A percentile compares a stretch with the other conserved stretches of the same genome.
phyloP scores from a whole-genome alignment of 2,329 filamentous ascomycete species.

The Penicillium sp. region DNA sequence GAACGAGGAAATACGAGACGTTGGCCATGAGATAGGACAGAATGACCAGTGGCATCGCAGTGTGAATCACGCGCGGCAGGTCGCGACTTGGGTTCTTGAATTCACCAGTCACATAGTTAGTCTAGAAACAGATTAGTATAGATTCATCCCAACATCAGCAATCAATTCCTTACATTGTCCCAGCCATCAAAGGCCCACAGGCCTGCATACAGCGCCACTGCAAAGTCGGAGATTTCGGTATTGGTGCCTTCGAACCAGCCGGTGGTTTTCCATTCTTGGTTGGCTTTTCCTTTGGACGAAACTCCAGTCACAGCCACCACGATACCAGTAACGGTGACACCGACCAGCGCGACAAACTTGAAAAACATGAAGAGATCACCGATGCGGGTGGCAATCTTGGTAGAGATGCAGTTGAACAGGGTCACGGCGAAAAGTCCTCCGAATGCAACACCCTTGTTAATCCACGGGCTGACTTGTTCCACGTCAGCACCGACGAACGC shows the following conservation, averaged over 20 bases:
- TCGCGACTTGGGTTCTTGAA: constrained; percentile 90
- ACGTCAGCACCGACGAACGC: constrained; percentile 85
- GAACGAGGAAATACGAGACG: constrained; percentile 88
- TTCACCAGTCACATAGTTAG: constrained; percentile 96
- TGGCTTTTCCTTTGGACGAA: constrained; percentile 72
- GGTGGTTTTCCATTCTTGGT: constrained; percentile 79
- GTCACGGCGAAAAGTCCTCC: constrained; percentile 74
- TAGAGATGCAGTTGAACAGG: constrained; percentile 85
- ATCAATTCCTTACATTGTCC: constrained; percentile 76
- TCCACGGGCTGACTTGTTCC: constrained; percentile 76
- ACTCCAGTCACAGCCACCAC: constrained; percentile 85
- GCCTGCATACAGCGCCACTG: constrained; percentile 89
- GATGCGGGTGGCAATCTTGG: constrained; percentile 78
- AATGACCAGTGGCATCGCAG: constrained; percentile 92
- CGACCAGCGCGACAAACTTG: constrained; percentile 87
- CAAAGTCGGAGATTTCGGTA: constrained; percentile 78
- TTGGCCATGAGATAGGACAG: constrained; percentile 87
- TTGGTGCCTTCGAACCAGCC: constrained; percentile 88
- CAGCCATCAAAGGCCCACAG: constrained; percentile 98
- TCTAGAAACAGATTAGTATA: constrained; percentile 45
- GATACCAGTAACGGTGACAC: constrained; percentile 81
- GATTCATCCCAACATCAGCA: background rate
- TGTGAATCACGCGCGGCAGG: constrained; percentile 91
- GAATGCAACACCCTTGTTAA: constrained; percentile 84
- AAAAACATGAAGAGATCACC: constrained; percentile 95